Evolutionary conservation across 352 stramenopile genomes (phyloP).

Genomic region (Globisporangium viniferum): DNA sequence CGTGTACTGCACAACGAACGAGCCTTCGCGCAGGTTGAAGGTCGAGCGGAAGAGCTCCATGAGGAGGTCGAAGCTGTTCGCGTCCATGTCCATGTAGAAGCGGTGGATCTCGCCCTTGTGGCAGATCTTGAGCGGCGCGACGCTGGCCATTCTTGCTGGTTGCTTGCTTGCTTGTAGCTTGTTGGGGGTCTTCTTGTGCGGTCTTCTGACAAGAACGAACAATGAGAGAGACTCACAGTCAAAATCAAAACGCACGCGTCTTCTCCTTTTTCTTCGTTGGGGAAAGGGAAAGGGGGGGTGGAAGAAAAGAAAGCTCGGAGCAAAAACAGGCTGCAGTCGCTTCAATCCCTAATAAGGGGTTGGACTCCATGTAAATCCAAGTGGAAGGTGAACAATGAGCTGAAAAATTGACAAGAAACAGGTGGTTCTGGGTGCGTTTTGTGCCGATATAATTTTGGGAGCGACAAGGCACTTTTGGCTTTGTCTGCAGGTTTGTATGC

Average conservation of each 20-base stretch:
- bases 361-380: slow-evolving; percentile 5
- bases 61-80: slow-evolving; percentile 45
- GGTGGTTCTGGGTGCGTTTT: background rate
- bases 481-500: background rate
- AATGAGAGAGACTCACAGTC: slow-evolving; percentile 22
- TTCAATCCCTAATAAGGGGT: slow-evolving; percentile 11
- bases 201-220: slow-evolving; percentile 13
- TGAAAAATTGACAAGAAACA: background rate
- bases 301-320: slow-evolving; percentile 3
- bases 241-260: background rate
- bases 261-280: slow-evolving; percentile 1
- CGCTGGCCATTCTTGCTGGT: slow-evolving; percentile 34
- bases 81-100: slow-evolving; percentile 60
- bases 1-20: slow-evolving; percentile 81
- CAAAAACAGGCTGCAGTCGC: background rate
- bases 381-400: background rate
- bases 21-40: slow-evolving; percentile 39
- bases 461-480: background rate
- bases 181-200: background rate
- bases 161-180: slow-evolving; percentile 1
- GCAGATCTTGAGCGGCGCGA: slow-evolving; percentile 75
- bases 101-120: slow-evolving; percentile 85
- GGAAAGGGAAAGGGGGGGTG: background rate
- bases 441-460: background rate
- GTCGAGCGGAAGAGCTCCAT: slow-evolving; percentile 56